These are phyloP conservation scores for Panaeolus cyanescens DNA, from an alignment of 768 basidiomycete species.

Conservation along the genomic window DNA sequence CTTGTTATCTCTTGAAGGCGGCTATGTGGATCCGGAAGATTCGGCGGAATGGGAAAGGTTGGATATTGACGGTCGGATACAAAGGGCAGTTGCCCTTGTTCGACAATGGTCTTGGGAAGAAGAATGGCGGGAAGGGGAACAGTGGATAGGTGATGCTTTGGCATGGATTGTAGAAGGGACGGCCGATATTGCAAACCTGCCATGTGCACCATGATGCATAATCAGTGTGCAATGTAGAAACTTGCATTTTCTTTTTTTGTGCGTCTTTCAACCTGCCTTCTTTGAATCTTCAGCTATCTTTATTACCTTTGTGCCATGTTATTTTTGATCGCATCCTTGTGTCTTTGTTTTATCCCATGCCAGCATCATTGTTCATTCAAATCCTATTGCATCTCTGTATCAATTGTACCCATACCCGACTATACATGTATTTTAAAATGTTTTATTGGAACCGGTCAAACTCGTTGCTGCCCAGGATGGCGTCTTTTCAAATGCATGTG, in stretches of 20 bases:
- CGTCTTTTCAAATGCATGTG: too few species aligned
- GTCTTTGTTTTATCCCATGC: neutral
- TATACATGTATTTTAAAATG: too few species aligned
- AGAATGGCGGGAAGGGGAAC: constrained; percentile 26
- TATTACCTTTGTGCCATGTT: neutral
- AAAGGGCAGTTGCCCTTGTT: constrained; percentile 14
- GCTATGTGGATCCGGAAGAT: constrained; percentile 31
- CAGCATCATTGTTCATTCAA: neutral
- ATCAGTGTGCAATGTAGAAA: too few species aligned
- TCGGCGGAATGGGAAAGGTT: constrained; percentile 24
- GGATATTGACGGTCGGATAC: constrained; percentile 19
- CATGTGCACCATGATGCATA: neutral
- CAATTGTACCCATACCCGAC: too few species aligned
- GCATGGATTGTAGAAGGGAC: constrained; percentile 21
- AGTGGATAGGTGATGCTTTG: constrained; percentile 33
- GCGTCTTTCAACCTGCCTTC: too few species aligned
- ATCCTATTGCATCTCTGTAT: too few species aligned
- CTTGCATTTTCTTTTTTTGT: too few species aligned
- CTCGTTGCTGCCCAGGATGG: too few species aligned
- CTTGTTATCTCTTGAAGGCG: constrained; percentile 26
- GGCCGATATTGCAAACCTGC: neutral
- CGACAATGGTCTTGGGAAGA: constrained; percentile 13
- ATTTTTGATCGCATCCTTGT: neutral
- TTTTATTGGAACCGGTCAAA: too few species aligned
- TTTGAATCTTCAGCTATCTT: neutral